phyloP scores from a whole-genome alignment of 1,284 basidiomycete species.

The Tilletiopsis washingtonensis region DNA sequence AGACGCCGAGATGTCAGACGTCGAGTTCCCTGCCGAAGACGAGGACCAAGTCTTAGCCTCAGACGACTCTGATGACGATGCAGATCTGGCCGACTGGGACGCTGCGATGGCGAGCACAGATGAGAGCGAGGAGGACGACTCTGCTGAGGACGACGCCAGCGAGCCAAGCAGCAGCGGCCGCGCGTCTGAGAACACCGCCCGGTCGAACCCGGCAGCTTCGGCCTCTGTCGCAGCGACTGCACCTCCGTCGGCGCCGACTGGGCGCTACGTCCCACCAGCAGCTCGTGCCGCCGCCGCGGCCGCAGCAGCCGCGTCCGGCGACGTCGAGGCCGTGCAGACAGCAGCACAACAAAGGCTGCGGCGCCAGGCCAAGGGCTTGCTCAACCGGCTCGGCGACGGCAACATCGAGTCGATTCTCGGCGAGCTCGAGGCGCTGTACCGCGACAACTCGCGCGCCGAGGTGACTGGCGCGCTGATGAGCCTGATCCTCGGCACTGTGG shows the following conservation, averaged over 20 bases:
- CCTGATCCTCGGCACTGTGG: constrained; percentile 73
- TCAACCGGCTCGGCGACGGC: constrained; percentile 80
- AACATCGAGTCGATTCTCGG: constrained; percentile 76
- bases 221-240: not conserved
- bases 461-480: constrained; percentile 72
- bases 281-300: constrained; percentile 48
- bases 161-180: not conserved
- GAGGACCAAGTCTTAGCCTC: too few relatives aligned
- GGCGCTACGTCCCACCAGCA: constrained; percentile 7
- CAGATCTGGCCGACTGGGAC: not conserved
- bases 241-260: not conserved
- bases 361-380: constrained; percentile 73
- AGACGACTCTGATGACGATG: not conserved
- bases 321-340: too few relatives aligned
- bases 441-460: constrained; percentile 70
- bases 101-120: not conserved
- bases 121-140: not conserved
- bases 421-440: constrained; percentile 69
- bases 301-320: constrained; percentile 48
- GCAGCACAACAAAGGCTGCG: constrained; percentile 68
- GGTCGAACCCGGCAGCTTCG: too few relatives aligned
- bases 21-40: too few relatives aligned
- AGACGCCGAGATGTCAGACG: not conserved
- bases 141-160: constrained; percentile 1
- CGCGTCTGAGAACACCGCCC: too few relatives aligned